Conservation (phyloP, 371 early-diverging fungal genomes). For the Aphelidium insulamus region DNA sequence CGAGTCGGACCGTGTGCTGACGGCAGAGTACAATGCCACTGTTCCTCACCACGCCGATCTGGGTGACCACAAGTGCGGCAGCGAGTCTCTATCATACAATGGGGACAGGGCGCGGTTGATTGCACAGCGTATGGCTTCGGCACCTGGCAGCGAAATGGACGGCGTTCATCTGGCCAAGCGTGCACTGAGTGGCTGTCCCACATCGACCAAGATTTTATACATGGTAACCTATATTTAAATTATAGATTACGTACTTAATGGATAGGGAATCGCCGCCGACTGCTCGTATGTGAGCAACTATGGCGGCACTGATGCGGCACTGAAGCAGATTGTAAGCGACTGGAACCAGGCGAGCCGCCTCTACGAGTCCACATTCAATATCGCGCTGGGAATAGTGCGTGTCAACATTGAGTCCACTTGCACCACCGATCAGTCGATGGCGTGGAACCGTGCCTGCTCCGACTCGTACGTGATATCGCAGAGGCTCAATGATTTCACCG, state of each 20-base stretch:
- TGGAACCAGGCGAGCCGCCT: constrained; percentile 55
- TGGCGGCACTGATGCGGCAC: constrained; percentile 24
- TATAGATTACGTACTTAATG: constrained; percentile 6
- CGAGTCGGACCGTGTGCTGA: no score
- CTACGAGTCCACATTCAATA: constrained; percentile 73
- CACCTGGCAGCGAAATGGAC: no score
- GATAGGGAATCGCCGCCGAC: constrained; percentile 42
- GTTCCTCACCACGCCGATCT: no score
- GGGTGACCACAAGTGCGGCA: no score
- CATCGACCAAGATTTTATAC: constrained; percentile 2
- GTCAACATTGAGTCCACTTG: constrained; percentile 39
- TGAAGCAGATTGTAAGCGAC: constrained; percentile 41
- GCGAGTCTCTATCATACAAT: no score
- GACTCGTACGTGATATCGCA: constrained; percentile 41
- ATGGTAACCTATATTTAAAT: constrained; percentile 4
- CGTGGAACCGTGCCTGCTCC: constrained; percentile 69
- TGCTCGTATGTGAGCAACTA: constrained; percentile 43
- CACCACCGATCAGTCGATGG: constrained; percentile 8
- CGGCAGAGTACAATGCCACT: no score
- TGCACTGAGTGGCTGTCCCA: constrained; percentile 1
- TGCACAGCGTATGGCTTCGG: no score
- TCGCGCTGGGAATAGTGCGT: constrained; percentile 58
- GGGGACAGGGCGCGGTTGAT: no score
- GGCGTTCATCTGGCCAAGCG: no score
- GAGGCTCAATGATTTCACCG: constrained; percentile 67